These are phyloP conservation scores for Cicer judaicum DNA, from an alignment of 306 rosid species.

Conservation along the genomic window DNA sequence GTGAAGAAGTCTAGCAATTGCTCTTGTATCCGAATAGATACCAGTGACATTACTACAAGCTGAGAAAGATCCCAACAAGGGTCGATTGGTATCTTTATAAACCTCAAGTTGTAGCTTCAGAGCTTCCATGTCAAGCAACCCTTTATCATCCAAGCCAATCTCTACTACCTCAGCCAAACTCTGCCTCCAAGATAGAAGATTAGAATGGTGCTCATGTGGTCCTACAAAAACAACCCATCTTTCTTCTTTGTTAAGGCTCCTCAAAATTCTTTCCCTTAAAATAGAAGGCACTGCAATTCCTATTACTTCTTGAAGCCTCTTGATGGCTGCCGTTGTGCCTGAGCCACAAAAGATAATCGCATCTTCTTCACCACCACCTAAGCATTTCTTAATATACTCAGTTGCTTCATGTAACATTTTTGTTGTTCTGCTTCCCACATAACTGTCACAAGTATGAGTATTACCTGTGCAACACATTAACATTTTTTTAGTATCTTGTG, in stretches of 20 bases:
- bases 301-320: slow-evolving; percentile 88
- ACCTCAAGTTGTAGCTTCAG: slow-evolving; percentile 56
- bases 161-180: slow-evolving; percentile 81
- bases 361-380: slow-evolving; percentile 68
- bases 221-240: slow-evolving; percentile 94
- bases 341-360: slow-evolving; percentile 77
- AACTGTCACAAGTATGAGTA: slow-evolving; percentile 80
- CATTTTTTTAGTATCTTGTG: not conserved
- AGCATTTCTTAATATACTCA: slow-evolving; percentile 66
- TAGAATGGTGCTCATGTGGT: slow-evolving; percentile 87
- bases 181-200: slow-evolving; percentile 91
- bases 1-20: slow-evolving; percentile 77
- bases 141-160: slow-evolving; percentile 67
- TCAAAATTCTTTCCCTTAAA: slow-evolving; percentile 58
- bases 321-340: slow-evolving; percentile 81
- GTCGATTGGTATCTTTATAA: slow-evolving; percentile 54
- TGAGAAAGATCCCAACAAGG: slow-evolving; percentile 84
- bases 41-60: slow-evolving; percentile 95
- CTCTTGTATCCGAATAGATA: slow-evolving; percentile 62
- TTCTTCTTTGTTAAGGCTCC: slow-evolving; percentile 51
- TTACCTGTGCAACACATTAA: slow-evolving; percentile 55
- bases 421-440: slow-evolving; percentile 77
- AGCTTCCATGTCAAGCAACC: slow-evolving; percentile 65
- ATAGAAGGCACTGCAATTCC: slow-evolving; percentile 71
- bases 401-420: slow-evolving; percentile 67